Percentiles rank a stretch among this genome's conserved stretches.
These are phyloP conservation scores for Paraleonurus japonicus DNA, from an alignment of 257 asterid genomes.

Conservation along the genomic window DNA sequence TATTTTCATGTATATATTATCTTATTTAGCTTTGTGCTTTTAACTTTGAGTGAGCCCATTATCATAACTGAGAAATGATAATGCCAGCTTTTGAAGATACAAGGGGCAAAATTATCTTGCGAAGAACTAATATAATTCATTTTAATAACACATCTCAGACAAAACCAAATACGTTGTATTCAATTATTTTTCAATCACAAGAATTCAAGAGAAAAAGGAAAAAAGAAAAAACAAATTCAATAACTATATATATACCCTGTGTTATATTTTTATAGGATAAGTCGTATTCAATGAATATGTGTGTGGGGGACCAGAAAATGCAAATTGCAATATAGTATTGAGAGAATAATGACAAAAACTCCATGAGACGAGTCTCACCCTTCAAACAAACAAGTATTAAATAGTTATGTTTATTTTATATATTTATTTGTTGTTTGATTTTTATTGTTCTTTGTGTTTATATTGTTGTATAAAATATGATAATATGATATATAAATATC, in stretches of 20 bases:
- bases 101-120: not conserved
- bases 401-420: too few species aligned
- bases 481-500: too few species aligned
- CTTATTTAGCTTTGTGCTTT: not conserved
- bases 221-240: not conserved
- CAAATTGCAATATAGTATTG: slow-evolving; percentile 1
- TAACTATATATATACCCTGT: not conserved
- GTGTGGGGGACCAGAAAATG: not conserved
- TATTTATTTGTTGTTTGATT: too few species aligned
- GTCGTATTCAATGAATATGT: not conserved
- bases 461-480: too few species aligned
- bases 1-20: not conserved
- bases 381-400: too few species aligned
- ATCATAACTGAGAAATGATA: not conserved
- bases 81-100: not conserved
- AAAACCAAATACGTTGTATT: too few species aligned
- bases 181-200: too few species aligned
- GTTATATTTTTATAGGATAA: not conserved
- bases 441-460: too few species aligned
- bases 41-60: not conserved
- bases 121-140: not conserved
- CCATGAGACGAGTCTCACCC: too few species aligned
- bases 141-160: too few species aligned
- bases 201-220: too few species aligned
- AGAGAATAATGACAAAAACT: too few species aligned